Percentiles rank a stretch among this genome's conserved stretches.
These are phyloP conservation scores for Vaccinium darrowii DNA, from an alignment of 148 eudicot genomes.

Conservation along the genomic window DNA sequence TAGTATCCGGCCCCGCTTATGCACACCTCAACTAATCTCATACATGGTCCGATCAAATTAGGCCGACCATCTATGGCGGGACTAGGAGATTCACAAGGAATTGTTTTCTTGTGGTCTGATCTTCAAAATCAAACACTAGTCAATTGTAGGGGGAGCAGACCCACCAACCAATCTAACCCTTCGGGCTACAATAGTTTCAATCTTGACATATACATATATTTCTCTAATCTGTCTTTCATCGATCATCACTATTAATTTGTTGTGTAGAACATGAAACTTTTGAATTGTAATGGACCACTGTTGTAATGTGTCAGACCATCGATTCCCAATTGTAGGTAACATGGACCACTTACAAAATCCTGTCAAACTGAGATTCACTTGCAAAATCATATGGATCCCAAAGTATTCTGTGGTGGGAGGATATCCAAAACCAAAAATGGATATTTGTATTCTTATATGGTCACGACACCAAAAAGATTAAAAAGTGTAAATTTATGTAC, in stretches of 20 bases:
- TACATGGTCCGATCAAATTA: no score
- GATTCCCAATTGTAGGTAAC: neutral
- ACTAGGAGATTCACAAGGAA: no score
- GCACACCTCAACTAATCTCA: no score
- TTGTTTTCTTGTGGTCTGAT: no score
- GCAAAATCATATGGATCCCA: constrained; percentile 15
- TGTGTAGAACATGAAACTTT: neutral
- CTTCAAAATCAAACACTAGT: no score
- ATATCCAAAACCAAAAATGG: constrained; percentile 15
- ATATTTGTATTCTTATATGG: constrained; percentile 28
- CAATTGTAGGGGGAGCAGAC: no score
- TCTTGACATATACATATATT: neutral
- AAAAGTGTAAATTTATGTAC: neutral
- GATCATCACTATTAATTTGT: neutral
- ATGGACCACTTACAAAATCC: constrained; percentile 18
- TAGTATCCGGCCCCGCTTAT: no score
- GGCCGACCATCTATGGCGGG: no score
- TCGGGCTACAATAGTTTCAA: no score
- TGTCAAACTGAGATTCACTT: neutral
- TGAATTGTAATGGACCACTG: neutral
- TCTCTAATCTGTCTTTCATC: neutral
- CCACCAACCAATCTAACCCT: no score
- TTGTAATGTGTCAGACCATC: neutral
- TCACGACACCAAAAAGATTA: constrained; percentile 14
- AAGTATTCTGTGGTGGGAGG: constrained; percentile 19